Evolutionary conservation across 495 filamentous ascomycete genomes (phyloP).

Genomic region (Pseudomonodictys pantanalensis): DNA sequence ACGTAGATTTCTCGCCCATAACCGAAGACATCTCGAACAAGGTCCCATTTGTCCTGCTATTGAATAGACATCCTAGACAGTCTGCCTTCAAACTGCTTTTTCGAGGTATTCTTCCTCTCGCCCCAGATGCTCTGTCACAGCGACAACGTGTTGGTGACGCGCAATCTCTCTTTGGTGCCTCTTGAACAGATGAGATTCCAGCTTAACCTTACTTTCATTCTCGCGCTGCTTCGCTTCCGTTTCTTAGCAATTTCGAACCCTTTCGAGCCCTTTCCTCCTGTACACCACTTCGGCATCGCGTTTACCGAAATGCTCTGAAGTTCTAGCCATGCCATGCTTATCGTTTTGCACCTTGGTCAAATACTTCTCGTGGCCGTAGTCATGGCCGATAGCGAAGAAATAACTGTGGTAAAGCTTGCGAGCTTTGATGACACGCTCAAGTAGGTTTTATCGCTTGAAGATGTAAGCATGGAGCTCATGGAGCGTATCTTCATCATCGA

Average conservation of each 20-base stretch:
- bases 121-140: conserved; percentile 45
- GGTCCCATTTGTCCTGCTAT: conserved; percentile 48
- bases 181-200: conserved; percentile 51
- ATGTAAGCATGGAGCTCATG: conserved; percentile 47
- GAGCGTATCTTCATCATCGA: conserved; percentile 42
- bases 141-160: conserved; percentile 37
- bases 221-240: conserved; percentile 49
- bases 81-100: conserved; percentile 45
- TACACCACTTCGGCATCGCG: conserved; percentile 49
- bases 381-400: conserved; percentile 48
- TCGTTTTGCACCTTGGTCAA: conserved; percentile 48
- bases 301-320: conserved; percentile 49
- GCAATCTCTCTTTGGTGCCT: conserved; percentile 47
- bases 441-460: conserved; percentile 45
- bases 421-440: conserved; percentile 51
- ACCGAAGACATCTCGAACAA: conserved; percentile 50
- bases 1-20: conserved; percentile 49
- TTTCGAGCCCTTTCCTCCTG: conserved; percentile 49
- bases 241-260: conserved; percentile 49
- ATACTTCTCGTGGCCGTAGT: conserved; percentile 43
- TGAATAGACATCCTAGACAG: conserved; percentile 41
- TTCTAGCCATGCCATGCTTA: conserved; percentile 43
- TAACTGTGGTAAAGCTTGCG: conserved; percentile 54
- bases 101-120: conserved; percentile 49
- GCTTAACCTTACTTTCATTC: conserved; percentile 52